These are phyloP conservation scores for Gastrolobium bilobum DNA, from an alignment of 306 rosid species.

Conservation along the genomic window DNA sequence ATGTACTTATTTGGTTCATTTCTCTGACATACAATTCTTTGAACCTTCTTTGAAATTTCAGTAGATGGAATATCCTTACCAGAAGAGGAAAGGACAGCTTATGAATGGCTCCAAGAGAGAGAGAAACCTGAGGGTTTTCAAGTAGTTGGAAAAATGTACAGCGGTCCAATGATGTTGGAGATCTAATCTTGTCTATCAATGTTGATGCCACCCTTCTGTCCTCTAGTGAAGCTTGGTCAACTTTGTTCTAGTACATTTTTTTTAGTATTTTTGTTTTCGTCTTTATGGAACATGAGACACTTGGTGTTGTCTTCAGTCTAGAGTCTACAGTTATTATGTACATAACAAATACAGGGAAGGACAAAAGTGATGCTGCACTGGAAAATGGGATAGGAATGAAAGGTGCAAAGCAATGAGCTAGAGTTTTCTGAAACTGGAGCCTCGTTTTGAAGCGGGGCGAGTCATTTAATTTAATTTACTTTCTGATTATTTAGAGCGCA, in stretches of 20 bases:
- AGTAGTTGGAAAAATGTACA: slow-evolving; percentile 65
- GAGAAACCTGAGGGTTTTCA: slow-evolving; percentile 68
- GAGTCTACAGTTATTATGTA: slow-evolving; percentile 60
- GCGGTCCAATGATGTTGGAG: slow-evolving; percentile 72
- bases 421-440: not conserved
- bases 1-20: not conserved
- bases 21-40: not conserved
- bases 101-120: slow-evolving; percentile 88
- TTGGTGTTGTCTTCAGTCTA: slow-evolving; percentile 36
- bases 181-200: slow-evolving; percentile 38
- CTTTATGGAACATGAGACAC: slow-evolving; percentile 47
- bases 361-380: slow-evolving; percentile 46
- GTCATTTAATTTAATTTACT: slow-evolving; percentile 3
- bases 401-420: slow-evolving; percentile 31
- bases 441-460: slow-evolving; percentile 11
- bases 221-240: slow-evolving; percentile 12
- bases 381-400: slow-evolving; percentile 49
- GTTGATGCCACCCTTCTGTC: slow-evolving; percentile 30
- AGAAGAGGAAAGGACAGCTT: slow-evolving; percentile 66
- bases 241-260: slow-evolving; percentile 13
- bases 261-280: slow-evolving; percentile 25
- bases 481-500: not conserved
- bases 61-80: slow-evolving; percentile 60
- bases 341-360: slow-evolving; percentile 54
- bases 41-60: slow-evolving; percentile 35